phyloP scores from a whole-genome alignment of 176 grass and related monocot species.

The Avena insularis region DNA sequence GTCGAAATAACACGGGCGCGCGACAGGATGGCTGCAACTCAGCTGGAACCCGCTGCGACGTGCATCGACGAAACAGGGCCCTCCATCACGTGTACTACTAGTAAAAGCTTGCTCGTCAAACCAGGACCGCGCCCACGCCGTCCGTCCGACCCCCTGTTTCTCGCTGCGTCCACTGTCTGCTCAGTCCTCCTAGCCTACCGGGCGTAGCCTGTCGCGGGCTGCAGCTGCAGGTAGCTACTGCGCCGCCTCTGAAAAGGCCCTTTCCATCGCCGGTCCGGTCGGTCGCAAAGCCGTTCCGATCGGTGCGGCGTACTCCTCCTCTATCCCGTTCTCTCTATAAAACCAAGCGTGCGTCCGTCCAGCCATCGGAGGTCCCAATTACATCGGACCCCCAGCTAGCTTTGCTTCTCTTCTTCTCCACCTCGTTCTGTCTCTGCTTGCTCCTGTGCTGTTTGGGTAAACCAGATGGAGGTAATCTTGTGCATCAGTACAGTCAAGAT shows the following conservation, averaged over 20 bases:
- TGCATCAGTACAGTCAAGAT: too few relatives aligned
- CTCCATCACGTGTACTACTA: background rate
- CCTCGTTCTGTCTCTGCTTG: background rate
- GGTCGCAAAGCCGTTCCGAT: background rate
- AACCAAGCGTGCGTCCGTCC: background rate
- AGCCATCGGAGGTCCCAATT: background rate
- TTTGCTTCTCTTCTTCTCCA: background rate
- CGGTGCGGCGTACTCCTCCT: background rate
- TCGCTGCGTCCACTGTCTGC: background rate
- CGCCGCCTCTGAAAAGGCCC: background rate
- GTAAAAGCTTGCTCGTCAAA: conserved; percentile 15
- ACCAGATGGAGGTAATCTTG: background rate
- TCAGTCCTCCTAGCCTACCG: background rate
- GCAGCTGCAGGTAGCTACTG: conserved; percentile 3
- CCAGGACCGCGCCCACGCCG: background rate
- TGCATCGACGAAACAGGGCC: background rate
- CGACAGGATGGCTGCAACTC: background rate
- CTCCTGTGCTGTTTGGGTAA: background rate
- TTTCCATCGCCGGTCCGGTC: conserved; percentile 2
- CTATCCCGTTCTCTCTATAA: conserved; percentile 10
- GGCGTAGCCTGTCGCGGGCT: background rate
- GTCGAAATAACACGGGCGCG: conserved; percentile 24
- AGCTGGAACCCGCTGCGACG: conserved; percentile 9
- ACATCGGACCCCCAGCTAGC: background rate
- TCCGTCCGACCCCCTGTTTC: background rate